These are phyloP conservation scores for Mycogone perniciosa DNA, from an alignment of 2,329 filamentous ascomycete species.

Conservation along the genomic window DNA sequence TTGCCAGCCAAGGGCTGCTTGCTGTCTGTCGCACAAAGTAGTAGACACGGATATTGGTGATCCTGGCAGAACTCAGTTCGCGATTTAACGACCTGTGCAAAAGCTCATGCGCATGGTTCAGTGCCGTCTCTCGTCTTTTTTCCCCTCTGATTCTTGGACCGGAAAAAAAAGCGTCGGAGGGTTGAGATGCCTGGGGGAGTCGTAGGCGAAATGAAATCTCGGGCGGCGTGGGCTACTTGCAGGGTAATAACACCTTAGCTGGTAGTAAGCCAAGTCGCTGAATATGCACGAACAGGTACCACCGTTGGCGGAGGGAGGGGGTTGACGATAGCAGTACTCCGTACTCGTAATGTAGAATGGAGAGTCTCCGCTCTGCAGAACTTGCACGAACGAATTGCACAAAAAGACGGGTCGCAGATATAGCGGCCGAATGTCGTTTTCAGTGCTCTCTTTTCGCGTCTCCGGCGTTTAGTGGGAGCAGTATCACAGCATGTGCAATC, in stretches of 20 bases:
- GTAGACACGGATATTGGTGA: slow-evolving; percentile 5
- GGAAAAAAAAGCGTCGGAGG: not conserved
- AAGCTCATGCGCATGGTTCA: not conserved
- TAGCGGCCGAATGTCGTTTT: not conserved
- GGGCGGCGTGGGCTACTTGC: slow-evolving; percentile 7
- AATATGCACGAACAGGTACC: not conserved
- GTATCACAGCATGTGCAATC: not conserved
- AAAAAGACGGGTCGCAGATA: slow-evolving; percentile 2
- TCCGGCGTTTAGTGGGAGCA: not conserved
- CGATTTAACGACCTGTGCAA: not conserved
- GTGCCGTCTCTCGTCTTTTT: not conserved
- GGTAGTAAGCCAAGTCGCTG: not conserved
- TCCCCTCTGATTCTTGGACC: not conserved
- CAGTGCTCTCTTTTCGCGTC: too few relatives aligned
- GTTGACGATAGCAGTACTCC: too few relatives aligned
- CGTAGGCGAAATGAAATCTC: slow-evolving; percentile 8
- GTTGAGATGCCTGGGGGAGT: not conserved
- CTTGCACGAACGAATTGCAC: slow-evolving; percentile 2
- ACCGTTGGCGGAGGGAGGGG: not conserved
- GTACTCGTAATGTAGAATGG: not conserved
- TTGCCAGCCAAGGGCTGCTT: not conserved
- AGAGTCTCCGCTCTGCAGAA: slow-evolving; percentile 11
- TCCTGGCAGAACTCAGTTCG: not conserved
- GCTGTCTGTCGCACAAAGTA: slow-evolving; percentile 5
- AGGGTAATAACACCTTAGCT: slow-evolving; percentile 7